Evolutionary conservation across 768 basidiomycete species (phyloP).

Genomic region (Pleurotus eryngii): DNA sequence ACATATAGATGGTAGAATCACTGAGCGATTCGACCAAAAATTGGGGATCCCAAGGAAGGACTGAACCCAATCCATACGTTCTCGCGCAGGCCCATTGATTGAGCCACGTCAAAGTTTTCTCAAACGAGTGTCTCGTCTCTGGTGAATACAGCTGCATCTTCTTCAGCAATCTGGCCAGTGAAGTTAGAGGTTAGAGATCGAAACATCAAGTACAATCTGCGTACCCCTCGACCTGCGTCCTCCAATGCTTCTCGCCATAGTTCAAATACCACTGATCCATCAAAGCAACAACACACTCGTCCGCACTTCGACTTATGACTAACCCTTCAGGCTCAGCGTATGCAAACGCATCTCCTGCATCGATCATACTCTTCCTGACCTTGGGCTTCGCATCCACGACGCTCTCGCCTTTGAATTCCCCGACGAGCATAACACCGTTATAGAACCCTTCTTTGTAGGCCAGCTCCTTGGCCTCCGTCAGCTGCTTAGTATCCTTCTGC

Average conservation of each 20-base stretch:
- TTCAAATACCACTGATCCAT: constrained; percentile 99
- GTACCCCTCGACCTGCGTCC: constrained; percentile 77
- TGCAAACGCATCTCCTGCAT: constrained; percentile 71
- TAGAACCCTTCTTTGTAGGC: constrained; percentile 99
- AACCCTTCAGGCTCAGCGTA: constrained; percentile 96
- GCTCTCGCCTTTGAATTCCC: constrained; percentile 83
- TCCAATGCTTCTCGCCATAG: constrained; percentile 93
- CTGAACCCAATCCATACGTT: constrained; percentile 92
- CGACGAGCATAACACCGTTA: constrained; percentile 85
- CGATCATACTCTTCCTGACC: constrained; percentile 82
- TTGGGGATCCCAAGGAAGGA: constrained; percentile 93
- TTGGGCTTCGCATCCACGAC: constrained; percentile 92
- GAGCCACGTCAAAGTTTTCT: constrained; percentile 90
- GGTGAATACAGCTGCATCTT: constrained; percentile 86
- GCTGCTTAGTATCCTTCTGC: constrained; percentile 89
- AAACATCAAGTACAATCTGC: constrained; percentile 22
- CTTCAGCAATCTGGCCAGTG: constrained; percentile 56
- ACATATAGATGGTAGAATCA: constrained; percentile 98
- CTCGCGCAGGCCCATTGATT: constrained; percentile 99
- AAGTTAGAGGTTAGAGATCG: constrained; percentile 9
- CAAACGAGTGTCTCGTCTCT: constrained; percentile 93
- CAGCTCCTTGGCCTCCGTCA: constrained; percentile 95
- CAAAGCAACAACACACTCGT: constrained; percentile 96
- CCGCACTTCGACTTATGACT: constrained; percentile 86
- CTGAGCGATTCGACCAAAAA: constrained; percentile 96